Percentiles rank a stretch among this genome's conserved stretches.
These are phyloP conservation scores for Saccharomycopsis sp. DNA, from an alignment of 805 yeast genomes.

Conservation along the genomic window DNA sequence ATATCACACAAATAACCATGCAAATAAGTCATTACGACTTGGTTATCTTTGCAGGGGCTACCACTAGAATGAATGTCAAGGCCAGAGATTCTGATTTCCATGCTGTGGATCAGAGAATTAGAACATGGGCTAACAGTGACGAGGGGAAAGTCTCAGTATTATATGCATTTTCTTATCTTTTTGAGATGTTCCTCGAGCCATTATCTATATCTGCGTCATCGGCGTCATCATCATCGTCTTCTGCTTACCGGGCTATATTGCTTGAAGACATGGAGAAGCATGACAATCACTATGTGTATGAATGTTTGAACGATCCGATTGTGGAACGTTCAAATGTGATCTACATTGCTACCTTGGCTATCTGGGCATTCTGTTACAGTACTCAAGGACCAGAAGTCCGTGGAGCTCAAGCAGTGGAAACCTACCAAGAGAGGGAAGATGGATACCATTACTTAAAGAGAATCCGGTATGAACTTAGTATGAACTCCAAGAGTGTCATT, in stretches of 20 bases:
- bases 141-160: slow-evolving; percentile 49
- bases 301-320: slow-evolving; percentile 18
- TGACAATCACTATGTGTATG: slow-evolving; percentile 13
- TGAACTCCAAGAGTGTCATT: slow-evolving; percentile 2
- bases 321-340: slow-evolving; percentile 35
- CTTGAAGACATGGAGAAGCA: not conserved
- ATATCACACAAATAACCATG: slow-evolving; percentile 65
- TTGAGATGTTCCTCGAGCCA: slow-evolving; percentile 56
- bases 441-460: slow-evolving; percentile 47
- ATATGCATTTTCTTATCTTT: slow-evolving; percentile 55
- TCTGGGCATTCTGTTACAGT: slow-evolving; percentile 49
- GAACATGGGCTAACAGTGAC: slow-evolving; percentile 43
- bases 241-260: not conserved
- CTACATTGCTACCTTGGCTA: slow-evolving; percentile 35
- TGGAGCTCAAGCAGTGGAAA: slow-evolving; percentile 18
- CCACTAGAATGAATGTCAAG: slow-evolving; percentile 66
- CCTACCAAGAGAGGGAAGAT: slow-evolving; percentile 34
- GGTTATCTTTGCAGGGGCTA: slow-evolving; percentile 75
- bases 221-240: slow-evolving; percentile 17
- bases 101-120: slow-evolving; percentile 42
- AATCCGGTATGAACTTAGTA: slow-evolving; percentile 38
- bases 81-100: slow-evolving; percentile 47
- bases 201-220: slow-evolving; percentile 37
- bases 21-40: slow-evolving; percentile 73
- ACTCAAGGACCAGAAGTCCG: slow-evolving; percentile 40